Conservation (phyloP, 2,329 filamentous ascomycete genomes). For the Exophiala sp. region DNA sequence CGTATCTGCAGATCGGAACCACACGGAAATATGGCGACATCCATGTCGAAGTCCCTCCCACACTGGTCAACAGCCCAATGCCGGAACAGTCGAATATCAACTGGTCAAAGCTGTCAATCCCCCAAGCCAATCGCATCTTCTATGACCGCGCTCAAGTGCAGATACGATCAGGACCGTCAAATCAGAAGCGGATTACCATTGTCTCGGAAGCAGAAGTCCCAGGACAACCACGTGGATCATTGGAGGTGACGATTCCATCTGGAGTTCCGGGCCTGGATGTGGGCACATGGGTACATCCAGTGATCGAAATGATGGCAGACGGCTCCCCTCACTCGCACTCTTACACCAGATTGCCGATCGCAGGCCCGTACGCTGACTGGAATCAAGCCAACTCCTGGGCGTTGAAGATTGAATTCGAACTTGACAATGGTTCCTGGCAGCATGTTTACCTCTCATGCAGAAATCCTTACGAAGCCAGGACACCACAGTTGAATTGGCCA, state of each 20-base stretch:
- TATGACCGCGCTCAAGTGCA: neutral
- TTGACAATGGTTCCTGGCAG: neutral
- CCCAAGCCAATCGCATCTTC: neutral
- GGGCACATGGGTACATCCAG: constrained; percentile 1
- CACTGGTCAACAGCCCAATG: neutral
- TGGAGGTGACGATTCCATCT: neutral
- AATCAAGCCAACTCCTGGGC: neutral
- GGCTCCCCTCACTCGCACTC: neutral
- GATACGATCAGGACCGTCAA: neutral
- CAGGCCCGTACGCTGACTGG: neutral
- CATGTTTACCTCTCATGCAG: neutral
- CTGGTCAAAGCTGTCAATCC: neutral
- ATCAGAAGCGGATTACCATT: neutral
- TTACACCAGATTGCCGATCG: neutral
- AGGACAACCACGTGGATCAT: neutral
- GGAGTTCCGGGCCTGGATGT: neutral
- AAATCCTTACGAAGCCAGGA: neutral
- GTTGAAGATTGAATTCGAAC: constrained; percentile 1
- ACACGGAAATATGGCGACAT: neutral
- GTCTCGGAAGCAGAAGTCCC: neutral
- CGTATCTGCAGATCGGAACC: neutral
- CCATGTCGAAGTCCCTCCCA: neutral
- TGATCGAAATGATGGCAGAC: neutral
- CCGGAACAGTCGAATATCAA: neutral
- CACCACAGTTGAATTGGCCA: neutral